A percentile compares a stretch with the other conserved stretches of the same genome.
These are phyloP conservation scores for Geranium rotundifolium DNA, from an alignment of 345 rosid genomes.

Conservation along the genomic window DNA sequence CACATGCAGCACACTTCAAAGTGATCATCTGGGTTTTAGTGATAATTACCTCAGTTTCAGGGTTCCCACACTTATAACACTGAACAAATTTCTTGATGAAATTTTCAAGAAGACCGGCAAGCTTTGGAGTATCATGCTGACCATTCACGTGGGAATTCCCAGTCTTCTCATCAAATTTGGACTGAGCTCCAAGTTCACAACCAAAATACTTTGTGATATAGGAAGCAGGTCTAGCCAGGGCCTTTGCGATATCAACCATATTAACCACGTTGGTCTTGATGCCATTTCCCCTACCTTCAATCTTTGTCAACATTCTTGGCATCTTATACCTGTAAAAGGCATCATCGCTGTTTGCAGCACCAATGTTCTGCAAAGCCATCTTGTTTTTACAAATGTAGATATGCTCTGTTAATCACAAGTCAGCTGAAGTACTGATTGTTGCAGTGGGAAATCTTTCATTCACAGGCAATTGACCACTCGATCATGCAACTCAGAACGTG, in stretches of 20 bases:
- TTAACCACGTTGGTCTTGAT: conserved; percentile 83
- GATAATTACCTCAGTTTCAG: conserved; percentile 66
- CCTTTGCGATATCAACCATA: conserved; percentile 94
- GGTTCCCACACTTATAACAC: conserved; percentile 89
- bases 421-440: conserved; percentile 1
- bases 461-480: background rate
- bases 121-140: conserved; percentile 64
- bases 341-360: conserved; percentile 84
- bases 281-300: conserved; percentile 89
- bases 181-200: conserved; percentile 91
- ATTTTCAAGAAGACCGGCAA: conserved; percentile 63
- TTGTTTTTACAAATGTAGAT: conserved; percentile 11
- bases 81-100: conserved; percentile 88
- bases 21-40: conserved; percentile 65
- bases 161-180: conserved; percentile 76
- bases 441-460: background rate
- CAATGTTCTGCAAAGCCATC: conserved; percentile 90
- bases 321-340: conserved; percentile 96
- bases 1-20: conserved; percentile 80
- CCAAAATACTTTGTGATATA: conserved; percentile 85
- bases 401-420: conserved; percentile 13
- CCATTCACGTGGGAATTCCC: conserved; percentile 84
- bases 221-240: conserved; percentile 73
- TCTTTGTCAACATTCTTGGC: conserved; percentile 89
- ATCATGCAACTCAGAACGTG: conserved; percentile 33